These are phyloP conservation scores for Wickerhamiella allomyrinae DNA, from an alignment of 805 yeast genomes.

Conservation along the genomic window DNA sequence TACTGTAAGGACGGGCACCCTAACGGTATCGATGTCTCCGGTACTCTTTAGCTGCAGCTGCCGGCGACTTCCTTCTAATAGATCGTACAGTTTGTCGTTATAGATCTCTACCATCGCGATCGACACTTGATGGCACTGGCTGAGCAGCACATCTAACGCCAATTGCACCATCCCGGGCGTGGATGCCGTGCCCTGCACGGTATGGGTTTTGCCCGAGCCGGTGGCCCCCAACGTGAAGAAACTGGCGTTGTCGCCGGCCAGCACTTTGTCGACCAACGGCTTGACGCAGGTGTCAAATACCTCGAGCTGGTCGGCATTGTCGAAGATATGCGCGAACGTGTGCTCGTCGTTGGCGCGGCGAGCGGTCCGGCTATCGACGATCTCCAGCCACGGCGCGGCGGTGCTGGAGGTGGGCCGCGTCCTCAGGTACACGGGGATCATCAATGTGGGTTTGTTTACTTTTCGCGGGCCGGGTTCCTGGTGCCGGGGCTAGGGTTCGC, in stretches of 20 bases:
- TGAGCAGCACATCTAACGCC: conserved; percentile 25
- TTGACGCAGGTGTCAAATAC: conserved; percentile 26
- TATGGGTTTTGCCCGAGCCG: conserved; percentile 34
- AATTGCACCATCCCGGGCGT: conserved; percentile 29
- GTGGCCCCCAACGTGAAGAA: conserved; percentile 41
- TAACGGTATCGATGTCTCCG: conserved; percentile 29
- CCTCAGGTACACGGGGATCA: conserved; percentile 28
- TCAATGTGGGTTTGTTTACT: conserved; percentile 2
- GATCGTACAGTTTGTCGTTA: conserved; percentile 33
- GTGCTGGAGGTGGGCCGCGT: conserved; percentile 20
- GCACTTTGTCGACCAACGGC: conserved; percentile 23
- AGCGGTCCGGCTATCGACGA: conserved; percentile 2
- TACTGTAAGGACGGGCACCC: conserved; percentile 26
- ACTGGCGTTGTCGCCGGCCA: conserved; percentile 28
- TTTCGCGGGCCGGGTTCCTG: background rate
- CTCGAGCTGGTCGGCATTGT: conserved; percentile 22
- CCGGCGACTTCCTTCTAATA: conserved; percentile 18
- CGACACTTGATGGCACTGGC: conserved; percentile 20
- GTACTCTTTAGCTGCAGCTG: background rate
- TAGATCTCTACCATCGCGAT: conserved; percentile 41
- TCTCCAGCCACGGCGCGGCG: conserved; percentile 18
- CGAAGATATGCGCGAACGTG: conserved; percentile 4
- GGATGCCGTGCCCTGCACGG: conserved; percentile 19
- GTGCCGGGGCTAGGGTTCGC: background rate
- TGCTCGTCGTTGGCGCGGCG: conserved; percentile 6